A percentile compares a stretch with the other conserved stretches of the same genome.
phyloP scores from a whole-genome alignment of 768 basidiomycete species.

The Xerocomus potaroensis region DNA sequence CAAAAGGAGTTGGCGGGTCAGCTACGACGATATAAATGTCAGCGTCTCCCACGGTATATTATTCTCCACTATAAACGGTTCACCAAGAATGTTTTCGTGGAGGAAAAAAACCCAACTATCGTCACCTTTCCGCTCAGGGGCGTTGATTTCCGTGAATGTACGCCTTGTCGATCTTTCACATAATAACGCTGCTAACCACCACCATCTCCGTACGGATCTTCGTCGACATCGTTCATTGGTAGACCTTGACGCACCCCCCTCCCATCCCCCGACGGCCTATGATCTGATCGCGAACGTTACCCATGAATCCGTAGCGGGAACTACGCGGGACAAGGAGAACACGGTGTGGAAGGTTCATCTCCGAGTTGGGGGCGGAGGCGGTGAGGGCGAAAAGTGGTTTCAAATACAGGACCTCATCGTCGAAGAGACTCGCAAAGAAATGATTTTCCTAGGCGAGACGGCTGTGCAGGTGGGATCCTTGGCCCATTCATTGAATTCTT shows the following conservation, averaged over 20 bases:
- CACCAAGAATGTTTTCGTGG: conserved; percentile 93
- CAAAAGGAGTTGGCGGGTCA: conserved; percentile 78
- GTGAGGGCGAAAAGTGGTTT: conserved; percentile 90
- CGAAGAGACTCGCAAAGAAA: conserved; percentile 92
- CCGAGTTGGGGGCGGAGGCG: conserved; percentile 67
- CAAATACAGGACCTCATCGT: conserved; percentile 96
- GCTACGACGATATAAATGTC: conserved; percentile 87
- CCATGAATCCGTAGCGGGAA: conserved; percentile 94
- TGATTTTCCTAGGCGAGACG: conserved; percentile 98
- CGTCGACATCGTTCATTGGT: conserved; percentile 15
- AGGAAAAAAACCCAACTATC: conserved; percentile 98
- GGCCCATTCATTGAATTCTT: neutral
- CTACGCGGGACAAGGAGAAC: conserved; percentile 86
- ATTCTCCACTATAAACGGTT: conserved; percentile 96
- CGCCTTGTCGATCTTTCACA: conserved; percentile 34
- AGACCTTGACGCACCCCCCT: conserved; percentile 76
- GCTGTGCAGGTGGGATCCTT: conserved; percentile 71
- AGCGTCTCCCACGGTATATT: conserved; percentile 84
- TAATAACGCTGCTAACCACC: conserved; percentile 18
- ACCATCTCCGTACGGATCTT: conserved; percentile 23
- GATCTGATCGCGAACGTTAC: conserved; percentile 95
- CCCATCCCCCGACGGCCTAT: conserved; percentile 67
- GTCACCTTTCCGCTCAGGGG: conserved; percentile 95
- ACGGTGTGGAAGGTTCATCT: conserved; percentile 93
- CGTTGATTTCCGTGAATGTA: conserved; percentile 89